A percentile compares a stretch with the other conserved stretches of the same genome.
Evolutionary conservation across 73 alveolate species (phyloP).

Genomic region (Paramecium biaurelia): DNA sequence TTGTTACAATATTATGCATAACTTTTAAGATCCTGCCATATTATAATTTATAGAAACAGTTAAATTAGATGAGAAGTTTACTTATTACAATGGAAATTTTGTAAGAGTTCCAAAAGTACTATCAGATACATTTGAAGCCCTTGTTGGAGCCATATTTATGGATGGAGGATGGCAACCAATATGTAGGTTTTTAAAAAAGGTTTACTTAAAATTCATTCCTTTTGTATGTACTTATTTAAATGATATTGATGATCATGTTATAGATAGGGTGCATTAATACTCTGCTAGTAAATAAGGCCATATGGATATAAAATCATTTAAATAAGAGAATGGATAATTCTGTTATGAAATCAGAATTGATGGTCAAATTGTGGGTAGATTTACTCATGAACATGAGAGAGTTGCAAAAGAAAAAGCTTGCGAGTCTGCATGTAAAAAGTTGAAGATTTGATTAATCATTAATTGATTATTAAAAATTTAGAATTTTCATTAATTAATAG

Average conservation of each 20-base stretch:
- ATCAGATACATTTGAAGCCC: constrained; percentile 34
- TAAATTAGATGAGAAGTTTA: neutral
- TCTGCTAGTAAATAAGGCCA: neutral
- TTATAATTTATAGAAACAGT: neutral
- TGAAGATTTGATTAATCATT: neutral
- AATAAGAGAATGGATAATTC: neutral
- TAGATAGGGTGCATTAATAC: constrained; percentile 4
- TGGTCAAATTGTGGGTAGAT: neutral
- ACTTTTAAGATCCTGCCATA: neutral
- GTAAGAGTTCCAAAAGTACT: constrained; percentile 26
- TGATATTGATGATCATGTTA: constrained; percentile 21
- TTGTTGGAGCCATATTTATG: constrained; percentile 17
- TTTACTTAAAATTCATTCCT: neutral
- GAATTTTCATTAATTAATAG: neutral
- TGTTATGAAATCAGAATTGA: neutral
- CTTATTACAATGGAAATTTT: neutral
- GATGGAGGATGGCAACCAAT: constrained; percentile 29
- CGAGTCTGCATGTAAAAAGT: neutral
- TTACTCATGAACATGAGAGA: neutral
- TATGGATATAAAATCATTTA: neutral
- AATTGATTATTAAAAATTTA: neutral
- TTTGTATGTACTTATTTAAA: neutral
- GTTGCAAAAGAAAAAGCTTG: constrained; percentile 23
- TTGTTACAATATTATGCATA: neutral
- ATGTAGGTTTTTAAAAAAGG: neutral